Evolutionary conservation across 192 early-diverging fungal genomes (phyloP).

Genomic region (Cetraspora pellucida): DNA sequence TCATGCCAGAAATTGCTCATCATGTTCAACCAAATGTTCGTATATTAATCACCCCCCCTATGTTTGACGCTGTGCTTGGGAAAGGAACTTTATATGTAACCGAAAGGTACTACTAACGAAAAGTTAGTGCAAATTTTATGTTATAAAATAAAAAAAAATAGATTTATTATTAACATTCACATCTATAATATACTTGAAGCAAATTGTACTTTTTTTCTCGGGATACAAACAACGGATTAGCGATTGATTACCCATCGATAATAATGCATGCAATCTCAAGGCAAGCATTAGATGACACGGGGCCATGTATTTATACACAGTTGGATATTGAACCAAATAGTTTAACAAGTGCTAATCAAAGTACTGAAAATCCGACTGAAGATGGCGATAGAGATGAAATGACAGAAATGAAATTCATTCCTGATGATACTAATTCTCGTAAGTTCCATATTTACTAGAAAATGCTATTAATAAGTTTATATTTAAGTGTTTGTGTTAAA

Average conservation of each 20-base stretch:
- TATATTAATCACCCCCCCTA: slow-evolving; percentile 35
- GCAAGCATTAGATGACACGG: slow-evolving; percentile 18
- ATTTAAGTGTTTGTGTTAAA: not conserved
- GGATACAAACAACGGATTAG: slow-evolving; percentile 43
- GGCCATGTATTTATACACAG: slow-evolving; percentile 64
- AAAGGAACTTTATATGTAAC: slow-evolving; percentile 52
- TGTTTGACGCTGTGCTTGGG: slow-evolving; percentile 27
- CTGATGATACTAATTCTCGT: slow-evolving; percentile 56
- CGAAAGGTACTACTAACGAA: slow-evolving; percentile 45
- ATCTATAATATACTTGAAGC: slow-evolving; percentile 32
- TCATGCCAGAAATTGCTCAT: no score
- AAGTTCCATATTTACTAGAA: slow-evolving; percentile 26
- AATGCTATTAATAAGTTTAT: not conserved
- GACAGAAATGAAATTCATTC: slow-evolving; percentile 59
- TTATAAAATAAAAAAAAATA: not conserved
- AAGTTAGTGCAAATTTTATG: not conserved
- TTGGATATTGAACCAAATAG: slow-evolving; percentile 37
- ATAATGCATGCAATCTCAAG: slow-evolving; percentile 68
- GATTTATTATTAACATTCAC: not conserved
- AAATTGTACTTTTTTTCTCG: slow-evolving; percentile 53
- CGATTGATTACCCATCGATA: slow-evolving; percentile 63
- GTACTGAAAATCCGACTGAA: slow-evolving; percentile 17
- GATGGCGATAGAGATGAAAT: slow-evolving; percentile 47
- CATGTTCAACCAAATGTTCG: slow-evolving; percentile 12
- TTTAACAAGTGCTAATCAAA: not conserved